Conservation (phyloP, 31 red algal genomes). For the Odonthalia washingtoniensis region DNA sequence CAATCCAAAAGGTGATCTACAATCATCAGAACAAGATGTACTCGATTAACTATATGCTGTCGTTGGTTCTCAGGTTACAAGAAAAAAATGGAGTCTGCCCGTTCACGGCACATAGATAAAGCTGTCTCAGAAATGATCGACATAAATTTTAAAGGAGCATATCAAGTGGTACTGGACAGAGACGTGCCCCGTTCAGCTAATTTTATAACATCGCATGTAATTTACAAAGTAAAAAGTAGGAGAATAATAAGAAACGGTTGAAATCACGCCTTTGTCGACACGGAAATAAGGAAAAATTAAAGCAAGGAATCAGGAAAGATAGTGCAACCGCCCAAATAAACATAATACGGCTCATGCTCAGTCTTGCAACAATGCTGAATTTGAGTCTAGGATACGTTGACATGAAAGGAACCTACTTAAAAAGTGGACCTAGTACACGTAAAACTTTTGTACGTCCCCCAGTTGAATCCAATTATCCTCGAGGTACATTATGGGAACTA, state of each 20-base stretch:
- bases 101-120: not conserved
- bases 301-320: slow-evolving; percentile 10
- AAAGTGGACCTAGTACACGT: not conserved
- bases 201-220: slow-evolving; percentile 1
- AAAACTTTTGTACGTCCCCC: slow-evolving; percentile 54
- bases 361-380: not conserved
- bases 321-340: slow-evolving; percentile 22
- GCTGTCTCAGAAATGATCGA: slow-evolving; percentile 6
- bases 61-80: not conserved
- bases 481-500: slow-evolving; percentile 51
- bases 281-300: not conserved
- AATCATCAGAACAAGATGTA: not conserved
- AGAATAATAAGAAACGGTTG: not conserved
- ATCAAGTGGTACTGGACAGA: not conserved
- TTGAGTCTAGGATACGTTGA: slow-evolving; percentile 12
- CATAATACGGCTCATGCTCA: slow-evolving; percentile 21
- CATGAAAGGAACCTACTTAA: slow-evolving; percentile 2
- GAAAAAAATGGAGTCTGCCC: slow-evolving; percentile 3
- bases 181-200: slow-evolving; percentile 7
- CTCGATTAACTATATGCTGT: not conserved
- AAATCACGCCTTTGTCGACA: slow-evolving; percentile 15
- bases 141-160: not conserved
- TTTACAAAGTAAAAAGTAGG: slow-evolving; percentile 12
- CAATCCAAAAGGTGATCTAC: not conserved
- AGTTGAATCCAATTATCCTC: slow-evolving; percentile 26